phyloP scores from a whole-genome alignment of 306 rosid genomes.

The Cercis canadensis region DNA sequence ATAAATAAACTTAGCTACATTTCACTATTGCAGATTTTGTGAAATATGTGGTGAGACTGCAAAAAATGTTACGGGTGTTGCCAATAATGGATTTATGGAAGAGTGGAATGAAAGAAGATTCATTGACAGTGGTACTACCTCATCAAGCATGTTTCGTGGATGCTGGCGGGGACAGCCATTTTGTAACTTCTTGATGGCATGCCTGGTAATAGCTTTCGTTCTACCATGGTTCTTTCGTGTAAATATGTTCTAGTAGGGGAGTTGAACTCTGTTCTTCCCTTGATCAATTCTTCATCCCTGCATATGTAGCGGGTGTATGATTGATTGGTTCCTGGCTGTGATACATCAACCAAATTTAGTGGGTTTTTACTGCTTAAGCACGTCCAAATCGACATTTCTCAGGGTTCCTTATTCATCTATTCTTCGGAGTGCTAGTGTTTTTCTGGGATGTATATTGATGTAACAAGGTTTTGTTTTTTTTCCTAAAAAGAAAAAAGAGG shows the following conservation, averaged over 20 bases:
- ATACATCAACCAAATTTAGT: too few relatives aligned
- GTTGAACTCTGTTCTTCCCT: constrained; percentile 31
- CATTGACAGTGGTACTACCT: constrained; percentile 32
- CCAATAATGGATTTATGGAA: constrained; percentile 66
- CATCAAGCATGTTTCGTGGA: constrained; percentile 52
- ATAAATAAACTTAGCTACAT: not conserved
- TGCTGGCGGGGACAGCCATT: constrained; percentile 94
- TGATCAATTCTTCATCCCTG: constrained; percentile 38
- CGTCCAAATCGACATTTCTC: constrained; percentile 23
- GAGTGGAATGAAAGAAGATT: constrained; percentile 84
- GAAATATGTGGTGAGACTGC: constrained; percentile 92
- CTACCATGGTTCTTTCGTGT: constrained; percentile 97
- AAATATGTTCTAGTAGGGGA: constrained; percentile 71
- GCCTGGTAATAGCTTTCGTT: constrained; percentile 92
- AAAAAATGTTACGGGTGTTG: constrained; percentile 58
- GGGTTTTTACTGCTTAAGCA: constrained; percentile 28
- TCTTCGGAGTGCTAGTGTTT: constrained; percentile 31
- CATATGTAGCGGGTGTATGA: constrained; percentile 26
- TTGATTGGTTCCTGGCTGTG: too few relatives aligned
- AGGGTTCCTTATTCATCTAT: constrained; percentile 15
- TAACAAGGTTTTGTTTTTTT: not conserved
- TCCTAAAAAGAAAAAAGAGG: constrained; percentile 6
- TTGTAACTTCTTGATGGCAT: constrained; percentile 98
- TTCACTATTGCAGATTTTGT: constrained; percentile 58
- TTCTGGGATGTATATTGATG: constrained; percentile 30